Percentiles rank a stretch among this genome's conserved stretches.
These are phyloP conservation scores for Crithidia thermophila DNA, from an alignment of 208 protist genomes.

Conservation along the genomic window DNA sequence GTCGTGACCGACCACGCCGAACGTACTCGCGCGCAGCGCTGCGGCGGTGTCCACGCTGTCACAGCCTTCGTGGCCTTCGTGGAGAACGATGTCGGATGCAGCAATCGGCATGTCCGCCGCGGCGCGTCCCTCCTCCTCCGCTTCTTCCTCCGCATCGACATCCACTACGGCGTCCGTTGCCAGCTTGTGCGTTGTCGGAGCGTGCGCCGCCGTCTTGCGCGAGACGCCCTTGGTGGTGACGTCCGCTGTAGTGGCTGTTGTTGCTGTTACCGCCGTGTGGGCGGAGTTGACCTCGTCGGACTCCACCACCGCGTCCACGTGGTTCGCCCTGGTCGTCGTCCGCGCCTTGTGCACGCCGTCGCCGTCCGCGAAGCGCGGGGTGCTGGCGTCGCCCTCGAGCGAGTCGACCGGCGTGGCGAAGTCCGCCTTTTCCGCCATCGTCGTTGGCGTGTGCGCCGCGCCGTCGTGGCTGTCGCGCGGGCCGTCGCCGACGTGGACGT, in stretches of 20 bases:
- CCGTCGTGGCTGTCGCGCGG: not conserved
- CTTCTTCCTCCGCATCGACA: not conserved
- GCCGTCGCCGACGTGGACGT: not conserved
- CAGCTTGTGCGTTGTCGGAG: not conserved
- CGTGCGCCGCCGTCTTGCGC: too few species aligned
- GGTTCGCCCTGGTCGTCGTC: too few species aligned
- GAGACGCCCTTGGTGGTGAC: too few species aligned
- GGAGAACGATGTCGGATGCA: not conserved
- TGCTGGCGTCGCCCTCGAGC: not conserved
- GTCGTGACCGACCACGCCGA: constrained; percentile 6
- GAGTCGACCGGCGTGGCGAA: not conserved
- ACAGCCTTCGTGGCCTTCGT: not conserved
- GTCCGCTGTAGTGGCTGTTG: not conserved
- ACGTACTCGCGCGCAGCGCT: not conserved
- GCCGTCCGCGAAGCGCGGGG: too few species aligned
- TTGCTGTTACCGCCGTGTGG: not conserved
- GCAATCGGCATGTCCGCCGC: not conserved
- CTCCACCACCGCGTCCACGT: too few species aligned
- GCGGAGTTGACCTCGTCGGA: too few species aligned
- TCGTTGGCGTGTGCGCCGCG: not conserved
- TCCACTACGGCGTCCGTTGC: not conserved
- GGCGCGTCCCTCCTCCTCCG: not conserved
- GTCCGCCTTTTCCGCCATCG: not conserved
- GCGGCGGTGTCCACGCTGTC: not conserved
- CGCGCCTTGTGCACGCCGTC: too few species aligned